phyloP scores from a whole-genome alignment of 345 rosid genomes.

The Erucastrum elatum region DNA sequence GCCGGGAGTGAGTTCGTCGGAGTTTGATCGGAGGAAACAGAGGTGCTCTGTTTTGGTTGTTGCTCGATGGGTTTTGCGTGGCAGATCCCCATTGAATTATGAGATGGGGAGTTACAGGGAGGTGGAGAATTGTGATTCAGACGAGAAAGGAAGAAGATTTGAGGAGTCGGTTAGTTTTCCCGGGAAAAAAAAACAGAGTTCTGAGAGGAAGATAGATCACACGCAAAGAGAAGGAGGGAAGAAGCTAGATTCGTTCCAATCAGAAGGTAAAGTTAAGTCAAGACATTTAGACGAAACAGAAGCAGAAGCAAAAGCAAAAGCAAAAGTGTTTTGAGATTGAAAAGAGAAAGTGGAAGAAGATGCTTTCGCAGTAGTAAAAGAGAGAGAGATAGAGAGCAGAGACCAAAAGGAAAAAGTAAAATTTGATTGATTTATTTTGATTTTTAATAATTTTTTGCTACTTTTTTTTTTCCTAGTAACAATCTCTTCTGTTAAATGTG shows the following conservation, averaged over 20 bases:
- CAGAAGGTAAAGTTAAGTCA: slow-evolving; percentile 42
- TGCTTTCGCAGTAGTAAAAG: slow-evolving; percentile 63
- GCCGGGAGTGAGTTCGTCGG: slow-evolving; percentile 17
- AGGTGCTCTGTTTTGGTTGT: slow-evolving; percentile 36
- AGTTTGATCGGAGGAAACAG: slow-evolving; percentile 30
- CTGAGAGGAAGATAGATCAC: background rate
- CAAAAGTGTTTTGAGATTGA: background rate
- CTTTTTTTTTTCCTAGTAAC: background rate
- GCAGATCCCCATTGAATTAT: slow-evolving; percentile 79
- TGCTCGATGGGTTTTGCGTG: slow-evolving; percentile 71
- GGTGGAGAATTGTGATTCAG: background rate
- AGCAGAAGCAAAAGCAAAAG: slow-evolving; percentile 25
- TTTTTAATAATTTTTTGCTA: slow-evolving; percentile 30
- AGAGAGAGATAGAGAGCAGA: background rate
- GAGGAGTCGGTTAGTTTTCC: slow-evolving; percentile 27
- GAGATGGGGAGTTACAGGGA: background rate
- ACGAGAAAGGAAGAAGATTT: background rate
- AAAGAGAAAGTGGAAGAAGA: slow-evolving; percentile 43
- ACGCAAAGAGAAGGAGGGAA: slow-evolving; percentile 17
- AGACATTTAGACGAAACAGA: slow-evolving; percentile 32
- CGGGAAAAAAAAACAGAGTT: background rate
- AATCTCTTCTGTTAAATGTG: slow-evolving; percentile 24
- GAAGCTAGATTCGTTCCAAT: slow-evolving; percentile 33
- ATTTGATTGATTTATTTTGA: slow-evolving; percentile 28
- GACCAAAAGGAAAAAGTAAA: slow-evolving; percentile 35